Percentiles rank a stretch among this genome's conserved stretches.
phyloP scores from a whole-genome alignment of 2,329 filamentous ascomycete species.

The Cytospora paraplurivora region DNA sequence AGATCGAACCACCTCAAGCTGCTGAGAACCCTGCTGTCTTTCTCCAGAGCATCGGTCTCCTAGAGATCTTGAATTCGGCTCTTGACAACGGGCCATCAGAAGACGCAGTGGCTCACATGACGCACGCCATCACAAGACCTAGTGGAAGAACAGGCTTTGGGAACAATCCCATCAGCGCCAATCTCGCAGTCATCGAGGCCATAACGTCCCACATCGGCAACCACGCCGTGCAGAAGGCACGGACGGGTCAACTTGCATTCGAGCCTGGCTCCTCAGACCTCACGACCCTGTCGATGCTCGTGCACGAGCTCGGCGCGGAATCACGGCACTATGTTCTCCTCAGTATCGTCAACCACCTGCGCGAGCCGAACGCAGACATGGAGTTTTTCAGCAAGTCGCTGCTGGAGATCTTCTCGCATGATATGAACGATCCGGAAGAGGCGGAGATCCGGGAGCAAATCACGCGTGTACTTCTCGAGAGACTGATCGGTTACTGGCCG shows the following conservation, averaged over 20 bases:
- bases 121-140: slow-evolving; percentile 68
- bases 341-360: slow-evolving; percentile 87
- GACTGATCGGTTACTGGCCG: slow-evolving; percentile 83
- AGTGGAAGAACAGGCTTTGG: slow-evolving; percentile 64
- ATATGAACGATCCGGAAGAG: slow-evolving; percentile 73
- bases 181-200: slow-evolving; percentile 74
- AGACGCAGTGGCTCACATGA: slow-evolving; percentile 75
- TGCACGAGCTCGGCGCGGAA: slow-evolving; percentile 74
- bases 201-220: slow-evolving; percentile 82
- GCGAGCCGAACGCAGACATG: slow-evolving; percentile 86
- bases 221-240: slow-evolving; percentile 65
- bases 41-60: slow-evolving; percentile 56
- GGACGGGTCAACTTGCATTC: slow-evolving; percentile 65
- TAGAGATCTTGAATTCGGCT: slow-evolving; percentile 62
- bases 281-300: slow-evolving; percentile 72
- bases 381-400: slow-evolving; percentile 89
- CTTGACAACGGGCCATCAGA: slow-evolving; percentile 65
- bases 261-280: slow-evolving; percentile 67
- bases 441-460: slow-evolving; percentile 87
- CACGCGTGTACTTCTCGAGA: slow-evolving; percentile 83
- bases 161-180: slow-evolving; percentile 66
- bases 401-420: slow-evolving; percentile 80
- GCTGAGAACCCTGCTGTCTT: slow-evolving; percentile 63
- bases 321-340: slow-evolving; percentile 81
- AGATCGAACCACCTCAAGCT: slow-evolving; percentile 73